These are phyloP conservation scores for Wallemia mellicola DNA, from an alignment of 1,284 basidiomycete species.

Conservation along the genomic window DNA sequence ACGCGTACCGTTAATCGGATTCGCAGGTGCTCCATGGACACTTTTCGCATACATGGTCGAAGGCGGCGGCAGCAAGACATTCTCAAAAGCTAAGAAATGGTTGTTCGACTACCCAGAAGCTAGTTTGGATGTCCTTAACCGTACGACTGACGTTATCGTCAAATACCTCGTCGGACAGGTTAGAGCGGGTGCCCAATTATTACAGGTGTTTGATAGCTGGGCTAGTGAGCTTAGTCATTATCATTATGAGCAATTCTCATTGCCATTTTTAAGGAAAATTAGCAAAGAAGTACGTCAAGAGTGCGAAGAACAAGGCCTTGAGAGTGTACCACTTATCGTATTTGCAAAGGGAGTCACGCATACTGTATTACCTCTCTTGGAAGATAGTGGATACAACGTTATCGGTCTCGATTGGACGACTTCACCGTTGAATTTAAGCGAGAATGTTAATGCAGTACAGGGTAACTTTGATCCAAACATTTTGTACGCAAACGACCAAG, in stretches of 20 bases:
- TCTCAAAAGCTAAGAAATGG: conserved; percentile 72
- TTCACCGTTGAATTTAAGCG: conserved; percentile 29
- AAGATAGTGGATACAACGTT: conserved; percentile 59
- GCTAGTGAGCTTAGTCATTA: conserved; percentile 63
- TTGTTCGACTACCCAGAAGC: conserved; percentile 60
- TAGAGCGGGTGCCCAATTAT: conserved; percentile 62
- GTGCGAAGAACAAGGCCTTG: conserved; percentile 26
- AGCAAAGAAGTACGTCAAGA: conserved; percentile 26
- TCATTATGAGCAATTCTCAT: conserved; percentile 36
- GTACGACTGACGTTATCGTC: conserved; percentile 54
- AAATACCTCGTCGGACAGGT: conserved; percentile 71
- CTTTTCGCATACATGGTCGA: conserved; percentile 91
- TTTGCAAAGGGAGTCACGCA: conserved; percentile 33
- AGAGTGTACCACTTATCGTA: conserved; percentile 45
- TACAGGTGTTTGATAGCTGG: conserved; percentile 89
- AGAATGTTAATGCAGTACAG: conserved; percentile 39
- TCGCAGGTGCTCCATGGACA: conserved; percentile 88
- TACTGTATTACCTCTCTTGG: conserved; percentile 20
- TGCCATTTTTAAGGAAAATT: conserved; percentile 17
- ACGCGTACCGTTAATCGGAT: conserved; percentile 74
- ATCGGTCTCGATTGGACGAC: conserved; percentile 71
- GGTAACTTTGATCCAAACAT: conserved; percentile 82
- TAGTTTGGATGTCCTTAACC: conserved; percentile 37
- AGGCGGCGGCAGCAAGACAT: conserved; percentile 62
- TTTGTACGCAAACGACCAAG: conserved; percentile 56